Base-by-base conservation (phyloP, 106 monocot species). In the Platanthera guangdongensis region DNA sequence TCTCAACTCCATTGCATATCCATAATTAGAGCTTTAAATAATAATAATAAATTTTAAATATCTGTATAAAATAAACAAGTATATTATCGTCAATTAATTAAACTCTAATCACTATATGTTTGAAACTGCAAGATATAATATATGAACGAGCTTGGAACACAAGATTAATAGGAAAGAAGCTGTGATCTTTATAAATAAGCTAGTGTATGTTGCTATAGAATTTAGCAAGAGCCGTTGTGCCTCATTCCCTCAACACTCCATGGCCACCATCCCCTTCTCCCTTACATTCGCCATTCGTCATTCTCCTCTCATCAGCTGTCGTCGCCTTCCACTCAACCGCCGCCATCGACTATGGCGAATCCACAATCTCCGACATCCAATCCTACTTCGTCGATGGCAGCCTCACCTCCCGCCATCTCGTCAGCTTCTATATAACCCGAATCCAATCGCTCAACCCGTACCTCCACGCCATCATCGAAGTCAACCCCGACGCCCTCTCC, bases 401-500 rank as follows among this genome's bases (percentile, higher is more conserved):
- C 6, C 84, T 90, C 75, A 86, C 86, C 32, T 82, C 89, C 3
- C 53, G 52, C 50, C 76, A 68, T 32, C 86, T 90, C 51, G 80
- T 84, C 9, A 48, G 73, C 16, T 60, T 57, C 75, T 90, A 90
- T 74, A 28, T 84, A 1, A 54, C 65, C 65, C 82, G 62, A 57
- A 81, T 82, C 75, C 16, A 50, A 25, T 5, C 12, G 50, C 78
- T 84, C 4, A 90, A 89, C 73, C 89, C 81, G 0, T 9, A 62
- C 8, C 84, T 90, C 70, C 82, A 50, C 21, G 86, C 86, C 9
- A 84, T 90, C 70, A 75, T 90, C 69, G 90, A 90, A 82, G 71
- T 83, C 74, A 87, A 84, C 76, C 90, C 84, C 5, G 86, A 80
- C 48, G 89, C 88, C 9, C 53, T 88, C 46, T 10, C 32, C 47